These are phyloP conservation scores for Verticillium klebahnii DNA, from an alignment of 2,329 filamentous ascomycete genomes.

Conservation along the genomic window DNA sequence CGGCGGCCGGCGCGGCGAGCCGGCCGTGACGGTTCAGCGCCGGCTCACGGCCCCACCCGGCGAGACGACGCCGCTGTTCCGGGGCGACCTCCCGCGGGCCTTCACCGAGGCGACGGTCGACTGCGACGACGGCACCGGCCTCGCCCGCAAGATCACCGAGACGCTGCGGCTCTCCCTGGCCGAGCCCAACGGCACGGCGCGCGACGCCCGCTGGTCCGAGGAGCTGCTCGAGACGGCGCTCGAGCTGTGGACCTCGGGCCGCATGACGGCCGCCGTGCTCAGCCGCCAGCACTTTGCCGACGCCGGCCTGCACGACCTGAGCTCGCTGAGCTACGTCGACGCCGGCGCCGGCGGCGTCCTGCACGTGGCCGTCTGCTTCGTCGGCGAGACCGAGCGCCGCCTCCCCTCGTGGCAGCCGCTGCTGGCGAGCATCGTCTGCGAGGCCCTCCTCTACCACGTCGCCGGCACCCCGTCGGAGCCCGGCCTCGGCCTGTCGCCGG, in stretches of 20 bases:
- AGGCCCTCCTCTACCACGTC: conserved; percentile 29
- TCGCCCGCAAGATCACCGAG: conserved; percentile 15
- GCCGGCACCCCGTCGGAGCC: conserved; percentile 14
- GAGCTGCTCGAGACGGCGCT: conserved; percentile 16
- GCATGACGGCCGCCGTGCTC: conserved; percentile 16
- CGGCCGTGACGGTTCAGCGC: conserved; percentile 7
- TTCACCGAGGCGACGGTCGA: not conserved
- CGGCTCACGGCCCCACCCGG: conserved; percentile 9
- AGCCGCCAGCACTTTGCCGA: conserved; percentile 20
- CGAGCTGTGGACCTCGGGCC: conserved; percentile 18
- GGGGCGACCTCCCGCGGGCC: not conserved
- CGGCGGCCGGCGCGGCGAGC: conserved; percentile 2
- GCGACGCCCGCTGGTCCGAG: conserved; percentile 14
- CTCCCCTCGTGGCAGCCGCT: conserved; percentile 20
- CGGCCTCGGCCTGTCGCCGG: conserved; percentile 19
- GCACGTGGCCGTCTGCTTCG: conserved; percentile 19
- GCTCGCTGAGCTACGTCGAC: conserved; percentile 19
- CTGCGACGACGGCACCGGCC: conserved; percentile 9
- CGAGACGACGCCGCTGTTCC: conserved; percentile 8
- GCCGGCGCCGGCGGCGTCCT: conserved; percentile 12
- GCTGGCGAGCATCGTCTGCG: conserved; percentile 17
- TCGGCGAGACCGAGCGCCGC: conserved; percentile 19
- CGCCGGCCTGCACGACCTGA: conserved; percentile 17
- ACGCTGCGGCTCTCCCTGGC: conserved; percentile 15
- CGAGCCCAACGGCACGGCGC: conserved; percentile 13